Base-by-base conservation (phyloP, 2,329 filamentous ascomycete species). In the Cercospora beticola region DNA sequence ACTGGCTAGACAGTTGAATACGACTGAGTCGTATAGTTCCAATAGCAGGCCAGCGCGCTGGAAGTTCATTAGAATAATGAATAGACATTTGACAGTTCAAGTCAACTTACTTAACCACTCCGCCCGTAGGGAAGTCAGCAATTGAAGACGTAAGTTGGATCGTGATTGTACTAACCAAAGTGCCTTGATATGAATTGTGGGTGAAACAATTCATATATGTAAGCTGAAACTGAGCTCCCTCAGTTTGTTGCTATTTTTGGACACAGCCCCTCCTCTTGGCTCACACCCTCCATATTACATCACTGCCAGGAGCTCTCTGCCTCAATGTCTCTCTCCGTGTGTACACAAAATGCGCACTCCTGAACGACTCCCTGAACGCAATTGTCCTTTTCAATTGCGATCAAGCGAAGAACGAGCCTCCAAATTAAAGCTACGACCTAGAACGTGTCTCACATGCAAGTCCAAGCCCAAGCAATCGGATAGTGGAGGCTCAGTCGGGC, bases 31-130 rank as follows among this genome's bases (percentile, higher is more conserved):
- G 62, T 65, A 43, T 26, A 65, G 52, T 65, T 65, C 62, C 62
- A 65, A 52, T 71, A 71, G 66, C 69, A 71, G 69, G 66, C 66
- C 70, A 71, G 65, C 68, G 68, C 65, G 65, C 46, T 67, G 12
- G 28, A 21, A 14, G 2, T 21, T 12, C 18, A 10, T 63, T 63
- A 63, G 60, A 1, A 57, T 7, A 4, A n/a, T 36, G 56, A 16
- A 5, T n/a, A 21, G 3, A 59, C 2, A 9, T 21, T 18, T 3
- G 5, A 16, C 23, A n/a, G 3, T 2, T 2, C 16, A 1, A 26
- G 3, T 30, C 23, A 23, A 36, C 56, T 63, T 33, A 63, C 60
- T 64, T 64, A 64, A 65, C 62, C 62, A 65, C 62, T 65, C 62
- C 62, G 62, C 62, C 62, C 40, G 21, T 12, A 3, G 18, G 8